These are phyloP conservation scores for Persicaria tinctoria DNA, from an alignment of 148 eudicot genomes.

Conservation along the genomic window DNA sequence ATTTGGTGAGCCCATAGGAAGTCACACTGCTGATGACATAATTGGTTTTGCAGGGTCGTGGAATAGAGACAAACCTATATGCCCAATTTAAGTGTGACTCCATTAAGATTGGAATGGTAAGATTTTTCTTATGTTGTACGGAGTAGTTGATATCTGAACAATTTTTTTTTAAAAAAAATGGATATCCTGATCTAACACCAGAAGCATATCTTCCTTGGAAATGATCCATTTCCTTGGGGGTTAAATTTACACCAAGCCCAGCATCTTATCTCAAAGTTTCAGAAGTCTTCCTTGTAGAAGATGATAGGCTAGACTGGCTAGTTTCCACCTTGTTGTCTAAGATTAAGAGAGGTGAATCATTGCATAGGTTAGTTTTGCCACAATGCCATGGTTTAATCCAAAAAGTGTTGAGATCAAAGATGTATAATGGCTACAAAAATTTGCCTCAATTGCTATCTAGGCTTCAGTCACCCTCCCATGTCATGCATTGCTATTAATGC, in stretches of 20 bases:
- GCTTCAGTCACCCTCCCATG: too few species aligned
- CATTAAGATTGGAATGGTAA: slow-evolving; percentile 96
- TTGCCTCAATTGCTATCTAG: too few species aligned
- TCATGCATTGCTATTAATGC: background rate
- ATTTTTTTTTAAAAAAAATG: too few species aligned
- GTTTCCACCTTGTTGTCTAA: background rate
- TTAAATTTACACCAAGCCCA: background rate
- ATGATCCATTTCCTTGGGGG: too few species aligned
- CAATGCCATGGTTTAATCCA: background rate
- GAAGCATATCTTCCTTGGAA: too few species aligned
- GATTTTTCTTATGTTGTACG: background rate
- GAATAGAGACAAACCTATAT: slow-evolving; percentile 95
- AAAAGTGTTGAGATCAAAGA: too few species aligned
- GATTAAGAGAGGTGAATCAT: background rate
- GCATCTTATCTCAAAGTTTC: background rate
- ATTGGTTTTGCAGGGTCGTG: slow-evolving; percentile 69
- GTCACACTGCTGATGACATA: background rate
- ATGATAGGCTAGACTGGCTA: background rate
- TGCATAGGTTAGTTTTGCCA: background rate
- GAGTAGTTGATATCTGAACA: too few species aligned
- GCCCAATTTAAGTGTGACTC: slow-evolving; percentile 96
- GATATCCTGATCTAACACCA: too few species aligned
- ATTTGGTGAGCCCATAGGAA: background rate
- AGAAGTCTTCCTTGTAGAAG: too few species aligned
- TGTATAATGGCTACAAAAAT: too few species aligned